Conservation (phyloP, 495 filamentous ascomycete species). For the Penicillium atrosanguineum region DNA sequence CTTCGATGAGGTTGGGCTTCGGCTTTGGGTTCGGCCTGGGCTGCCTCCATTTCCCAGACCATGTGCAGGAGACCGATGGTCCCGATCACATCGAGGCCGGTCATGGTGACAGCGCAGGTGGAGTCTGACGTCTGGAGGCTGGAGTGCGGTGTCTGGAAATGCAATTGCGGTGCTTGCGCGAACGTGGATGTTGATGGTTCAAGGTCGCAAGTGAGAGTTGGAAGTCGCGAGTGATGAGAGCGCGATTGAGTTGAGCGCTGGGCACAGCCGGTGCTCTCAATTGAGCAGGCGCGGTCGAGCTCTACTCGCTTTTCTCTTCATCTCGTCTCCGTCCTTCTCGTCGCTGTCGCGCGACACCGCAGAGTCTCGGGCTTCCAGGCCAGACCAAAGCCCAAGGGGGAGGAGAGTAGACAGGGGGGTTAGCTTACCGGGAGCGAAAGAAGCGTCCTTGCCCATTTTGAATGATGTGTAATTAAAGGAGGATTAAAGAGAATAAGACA, state of each 20-base stretch:
- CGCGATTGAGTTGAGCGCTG: neutral
- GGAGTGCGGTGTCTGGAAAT: neutral
- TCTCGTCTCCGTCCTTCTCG: neutral
- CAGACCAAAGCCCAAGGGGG: neutral
- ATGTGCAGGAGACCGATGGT: slow-evolving; percentile 22
- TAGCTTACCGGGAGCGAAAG: slow-evolving; percentile 45
- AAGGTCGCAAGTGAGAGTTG: neutral
- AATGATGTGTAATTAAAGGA: slow-evolving; percentile 23
- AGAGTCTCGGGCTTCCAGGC: neutral
- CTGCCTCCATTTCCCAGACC: slow-evolving; percentile 29
- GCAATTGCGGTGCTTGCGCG: neutral
- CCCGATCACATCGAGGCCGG: slow-evolving; percentile 30
- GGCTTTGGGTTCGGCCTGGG: slow-evolving; percentile 3
- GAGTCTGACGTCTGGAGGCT: neutral
- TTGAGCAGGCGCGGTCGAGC: neutral
- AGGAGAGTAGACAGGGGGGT: slow-evolving; percentile 12
- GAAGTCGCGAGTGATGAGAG: neutral
- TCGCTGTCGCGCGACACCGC: neutral
- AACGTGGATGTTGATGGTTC: neutral
- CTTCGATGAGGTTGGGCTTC: neutral
- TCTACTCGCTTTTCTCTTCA: neutral
- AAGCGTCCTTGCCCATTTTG: slow-evolving; percentile 48
- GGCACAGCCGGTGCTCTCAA: neutral
- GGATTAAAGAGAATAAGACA: slow-evolving; percentile 27
- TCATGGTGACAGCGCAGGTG: slow-evolving; percentile 21